These are phyloP conservation scores for Discostella stelligeroides DNA, from an alignment of 108 stramenopile genomes.

Conservation along the genomic window DNA sequence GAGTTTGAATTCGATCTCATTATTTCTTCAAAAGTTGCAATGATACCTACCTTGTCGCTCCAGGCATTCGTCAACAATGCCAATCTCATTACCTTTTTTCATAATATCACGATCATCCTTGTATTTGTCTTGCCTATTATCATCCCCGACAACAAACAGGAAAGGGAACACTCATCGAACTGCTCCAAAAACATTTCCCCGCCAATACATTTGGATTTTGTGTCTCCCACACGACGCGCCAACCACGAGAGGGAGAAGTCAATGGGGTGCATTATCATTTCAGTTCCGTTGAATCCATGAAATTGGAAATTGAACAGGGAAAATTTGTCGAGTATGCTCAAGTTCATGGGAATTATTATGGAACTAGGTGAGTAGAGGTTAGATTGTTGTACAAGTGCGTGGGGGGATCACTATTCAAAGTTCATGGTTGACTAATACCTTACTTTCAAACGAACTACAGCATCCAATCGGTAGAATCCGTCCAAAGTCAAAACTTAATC, in stretches of 20 bases:
- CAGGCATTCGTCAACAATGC: neutral
- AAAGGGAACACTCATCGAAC: slow-evolving; percentile 72
- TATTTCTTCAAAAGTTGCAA: neutral
- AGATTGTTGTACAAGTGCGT: neutral
- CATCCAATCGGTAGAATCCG: slow-evolving; percentile 79
- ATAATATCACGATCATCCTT: neutral
- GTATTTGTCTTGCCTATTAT: too few species aligned
- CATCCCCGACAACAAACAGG: slow-evolving; percentile 6
- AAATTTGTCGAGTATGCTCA: slow-evolving; percentile 90
- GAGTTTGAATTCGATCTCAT: neutral
- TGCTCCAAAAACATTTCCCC: slow-evolving; percentile 70
- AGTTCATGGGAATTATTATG: slow-evolving; percentile 97
- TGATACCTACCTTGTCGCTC: neutral
- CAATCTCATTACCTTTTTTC: neutral
- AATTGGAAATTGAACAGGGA: slow-evolving; percentile 80
- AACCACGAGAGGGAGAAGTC: slow-evolving; percentile 85
- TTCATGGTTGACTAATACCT: neutral
- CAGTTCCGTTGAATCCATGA: slow-evolving; percentile 78
- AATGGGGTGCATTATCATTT: slow-evolving; percentile 95
- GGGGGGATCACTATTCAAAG: neutral
- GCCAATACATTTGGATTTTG: slow-evolving; percentile 58
- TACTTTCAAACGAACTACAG: slow-evolving; percentile 19
- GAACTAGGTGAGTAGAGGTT: slow-evolving; percentile 58
- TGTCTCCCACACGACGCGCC: slow-evolving; percentile 94
- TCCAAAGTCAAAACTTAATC: slow-evolving; percentile 78